Evolutionary conservation across 2,329 filamentous ascomycete genomes (phyloP).

Genomic region (Diplodia mutila): DNA sequence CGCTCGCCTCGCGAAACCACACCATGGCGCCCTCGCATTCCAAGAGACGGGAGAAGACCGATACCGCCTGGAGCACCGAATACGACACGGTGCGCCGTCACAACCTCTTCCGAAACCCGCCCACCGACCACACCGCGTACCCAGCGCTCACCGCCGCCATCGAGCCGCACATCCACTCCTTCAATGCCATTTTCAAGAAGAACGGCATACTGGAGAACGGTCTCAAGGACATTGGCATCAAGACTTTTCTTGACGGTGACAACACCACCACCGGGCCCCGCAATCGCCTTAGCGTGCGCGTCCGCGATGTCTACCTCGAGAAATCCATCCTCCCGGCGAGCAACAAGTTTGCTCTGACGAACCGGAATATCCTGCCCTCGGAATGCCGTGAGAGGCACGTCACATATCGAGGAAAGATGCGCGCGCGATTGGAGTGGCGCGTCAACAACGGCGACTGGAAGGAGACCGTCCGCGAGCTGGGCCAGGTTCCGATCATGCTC

Average conservation of each 20-base stretch:
- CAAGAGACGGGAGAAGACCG: conserved; percentile 30
- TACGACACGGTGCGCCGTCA: conserved; percentile 87
- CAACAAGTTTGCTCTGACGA: conserved; percentile 79
- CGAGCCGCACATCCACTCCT: conserved; percentile 90
- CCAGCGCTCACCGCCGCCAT: conserved; percentile 85
- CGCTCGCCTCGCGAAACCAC: not conserved
- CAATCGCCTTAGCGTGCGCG: conserved; percentile 77
- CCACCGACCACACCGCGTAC: conserved; percentile 84
- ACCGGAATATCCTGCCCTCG: conserved; percentile 84
- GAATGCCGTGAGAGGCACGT: conserved; percentile 94
- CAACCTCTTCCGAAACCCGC: conserved; percentile 85
- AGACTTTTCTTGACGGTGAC: conserved; percentile 83
- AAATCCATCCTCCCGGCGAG: conserved; percentile 77
- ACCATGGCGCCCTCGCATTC: conserved; percentile 22
- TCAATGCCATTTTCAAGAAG: conserved; percentile 83
- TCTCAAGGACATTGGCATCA: conserved; percentile 86
- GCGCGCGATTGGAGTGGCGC: conserved; percentile 79
- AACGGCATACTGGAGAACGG: conserved; percentile 75
- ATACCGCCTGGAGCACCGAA: conserved; percentile 78
- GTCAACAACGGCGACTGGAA: conserved; percentile 86
- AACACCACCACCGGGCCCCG: conserved; percentile 63
- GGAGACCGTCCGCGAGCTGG: conserved; percentile 82
- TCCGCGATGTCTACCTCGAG: conserved; percentile 80
- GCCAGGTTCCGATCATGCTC: conserved; percentile 90
- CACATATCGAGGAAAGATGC: conserved; percentile 86